Percentiles rank a stretch among this genome's conserved stretches.
These are phyloP conservation scores for Macadamia integrifolia DNA, from an alignment of 164 flowering plant genomes.

Conservation along the genomic window DNA sequence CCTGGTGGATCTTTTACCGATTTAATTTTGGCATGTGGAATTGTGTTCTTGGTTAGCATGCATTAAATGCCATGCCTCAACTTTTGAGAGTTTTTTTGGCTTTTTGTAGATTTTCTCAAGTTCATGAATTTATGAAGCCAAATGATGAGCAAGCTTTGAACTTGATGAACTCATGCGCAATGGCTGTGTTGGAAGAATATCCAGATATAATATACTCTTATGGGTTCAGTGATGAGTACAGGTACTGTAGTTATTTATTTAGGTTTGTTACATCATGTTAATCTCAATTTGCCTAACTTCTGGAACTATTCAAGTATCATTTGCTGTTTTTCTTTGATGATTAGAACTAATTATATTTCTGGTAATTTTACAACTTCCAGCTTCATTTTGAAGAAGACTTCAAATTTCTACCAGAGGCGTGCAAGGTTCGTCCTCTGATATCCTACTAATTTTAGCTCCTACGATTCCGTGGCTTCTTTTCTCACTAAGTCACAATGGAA, in stretches of 20 bases:
- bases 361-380: conserved; percentile 31
- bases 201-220: conserved; percentile 68
- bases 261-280: no score
- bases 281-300: neutral
- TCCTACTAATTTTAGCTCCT: neutral
- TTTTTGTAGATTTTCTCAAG: conserved; percentile 62
- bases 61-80: neutral
- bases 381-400: conserved; percentile 66
- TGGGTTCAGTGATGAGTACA: conserved; percentile 91
- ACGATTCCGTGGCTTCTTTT: neutral
- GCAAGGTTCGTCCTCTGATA: conserved; percentile 41
- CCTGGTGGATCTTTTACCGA: neutral
- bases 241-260: conserved; percentile 28
- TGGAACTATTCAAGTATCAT: neutral
- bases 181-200: conserved; percentile 58
- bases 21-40: neutral
- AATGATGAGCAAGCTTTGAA: conserved; percentile 73
- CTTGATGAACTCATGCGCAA: conserved; percentile 90
- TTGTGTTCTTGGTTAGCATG: neutral
- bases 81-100: neutral
- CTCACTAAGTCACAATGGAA: neutral
- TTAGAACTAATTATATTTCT: conserved; percentile 9
- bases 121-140: conserved; percentile 83
- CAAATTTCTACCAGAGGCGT: conserved; percentile 47
- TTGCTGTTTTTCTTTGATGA: neutral